Evolutionary conservation across 805 yeast species (phyloP), one percentile per base, ranked within the genome.

Genomic region (Tanozyma kutaoensis): DNA sequence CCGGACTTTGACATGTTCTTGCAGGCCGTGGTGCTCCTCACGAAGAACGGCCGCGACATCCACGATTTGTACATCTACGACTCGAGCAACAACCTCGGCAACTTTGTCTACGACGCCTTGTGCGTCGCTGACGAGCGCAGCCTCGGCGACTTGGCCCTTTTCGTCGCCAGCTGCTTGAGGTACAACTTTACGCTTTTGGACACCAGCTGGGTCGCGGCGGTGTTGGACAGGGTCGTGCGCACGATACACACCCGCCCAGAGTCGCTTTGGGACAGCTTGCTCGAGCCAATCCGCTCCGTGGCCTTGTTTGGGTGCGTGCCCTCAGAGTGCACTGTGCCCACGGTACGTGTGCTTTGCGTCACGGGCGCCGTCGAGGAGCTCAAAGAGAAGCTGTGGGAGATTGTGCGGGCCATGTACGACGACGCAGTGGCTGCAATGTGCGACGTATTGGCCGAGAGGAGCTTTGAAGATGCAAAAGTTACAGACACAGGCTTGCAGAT

Each of bases 1-100:
- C 62, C 63, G 3, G 76, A 73, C 34, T 61, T 69, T 34, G 68
- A 61, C 24, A 38, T 62, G 12, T 69, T 72, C 26, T 42, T 76
- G 16, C 35, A 40, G 7, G 70, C 72, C 4, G 39, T 77, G 20
- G 46, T 48, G 20, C 40, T 48, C 1, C 51, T 72, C 25, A 69
- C 81, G 5, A 55, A 59, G 21, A 54, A 64, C 32, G 80, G 80
- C 3, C 50, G 58, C 26, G 69, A 70, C 36, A 50, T 68, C 25
- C 63, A 63, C 32, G 75, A 69, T 29, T 53, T 66, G 29, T 60
- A 63, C 39, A 52, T 66, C 12, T 55, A 63, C 15, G 66, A 66
- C 28, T 48, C 43, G 12, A 43, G 42, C 4, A 37, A 39, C 12
- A 40, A 43, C 28, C 40, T 57, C 30, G 28, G 36, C 12, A 28